Evolutionary conservation across 345 rosid genomes (phyloP).

Genomic region (Eucalyptus microcorys): DNA sequence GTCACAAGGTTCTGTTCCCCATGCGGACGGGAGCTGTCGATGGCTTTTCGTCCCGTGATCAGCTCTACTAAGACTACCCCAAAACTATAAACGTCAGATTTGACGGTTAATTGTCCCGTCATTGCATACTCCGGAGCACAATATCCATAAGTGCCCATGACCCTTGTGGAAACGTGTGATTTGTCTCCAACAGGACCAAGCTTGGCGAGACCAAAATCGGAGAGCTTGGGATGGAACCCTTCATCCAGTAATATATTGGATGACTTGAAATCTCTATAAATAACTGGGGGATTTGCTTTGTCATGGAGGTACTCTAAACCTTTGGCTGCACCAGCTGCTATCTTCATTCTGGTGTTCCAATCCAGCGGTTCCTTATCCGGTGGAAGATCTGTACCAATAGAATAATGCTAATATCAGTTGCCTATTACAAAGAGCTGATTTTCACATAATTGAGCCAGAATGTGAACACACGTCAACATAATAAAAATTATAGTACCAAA

Average conservation of each 20-base stretch:
- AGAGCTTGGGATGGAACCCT: conserved; percentile 82
- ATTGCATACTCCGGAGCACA: conserved; percentile 98
- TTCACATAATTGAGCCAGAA: not conserved
- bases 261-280: conserved; percentile 87
- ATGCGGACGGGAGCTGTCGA: conserved; percentile 65
- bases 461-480: not conserved
- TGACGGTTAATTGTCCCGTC: conserved; percentile 93
- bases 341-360: conserved; percentile 96
- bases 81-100: conserved; percentile 90
- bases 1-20: conserved; percentile 90
- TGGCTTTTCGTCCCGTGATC: conserved; percentile 89
- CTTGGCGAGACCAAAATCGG: conserved; percentile 96
- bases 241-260: conserved; percentile 85
- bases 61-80: conserved; percentile 93
- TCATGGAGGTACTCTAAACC: conserved; percentile 91
- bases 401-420: not conserved
- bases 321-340: conserved; percentile 95
- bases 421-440: not conserved
- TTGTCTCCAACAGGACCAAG: conserved; percentile 96
- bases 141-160: conserved; percentile 96
- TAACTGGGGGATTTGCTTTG: conserved; percentile 94
- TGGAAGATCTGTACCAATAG: conserved; percentile 44
- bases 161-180: conserved; percentile 95
- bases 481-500: not conserved
- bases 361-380: conserved; percentile 81